Conservation (phyloP, 2,329 filamentous ascomycete species). For the Macrophomina pseudophaseolina region DNA sequence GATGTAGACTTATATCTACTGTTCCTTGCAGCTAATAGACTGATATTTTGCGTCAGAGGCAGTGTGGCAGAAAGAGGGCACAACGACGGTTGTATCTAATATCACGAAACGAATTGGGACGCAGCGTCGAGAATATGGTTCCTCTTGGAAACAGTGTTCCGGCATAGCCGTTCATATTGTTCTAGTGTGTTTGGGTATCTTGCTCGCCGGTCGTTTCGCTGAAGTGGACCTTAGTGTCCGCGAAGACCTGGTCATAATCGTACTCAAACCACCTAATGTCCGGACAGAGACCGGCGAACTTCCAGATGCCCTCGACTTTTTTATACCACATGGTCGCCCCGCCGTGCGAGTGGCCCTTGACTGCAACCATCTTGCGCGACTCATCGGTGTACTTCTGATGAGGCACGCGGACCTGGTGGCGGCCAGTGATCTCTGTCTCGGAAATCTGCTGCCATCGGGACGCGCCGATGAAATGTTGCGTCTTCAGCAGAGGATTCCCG, state of each 20-base stretch:
- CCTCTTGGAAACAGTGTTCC: too few relatives aligned
- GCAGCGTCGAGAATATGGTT: too few relatives aligned
- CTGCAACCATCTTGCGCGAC: constrained; percentile 49
- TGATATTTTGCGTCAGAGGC: too few relatives aligned
- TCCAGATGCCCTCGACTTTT: constrained; percentile 62
- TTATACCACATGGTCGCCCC: constrained; percentile 61
- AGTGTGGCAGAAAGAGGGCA: too few relatives aligned
- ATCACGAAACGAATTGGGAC: too few relatives aligned
- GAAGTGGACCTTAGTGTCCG: constrained; percentile 14
- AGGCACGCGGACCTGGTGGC: constrained; percentile 63
- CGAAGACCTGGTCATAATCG: constrained; percentile 61
- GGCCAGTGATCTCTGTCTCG: constrained; percentile 56
- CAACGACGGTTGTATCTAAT: too few relatives aligned
- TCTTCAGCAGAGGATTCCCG: constrained; percentile 59
- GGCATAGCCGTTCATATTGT: too few relatives aligned
- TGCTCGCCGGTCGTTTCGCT: too few relatives aligned
- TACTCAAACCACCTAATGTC: constrained; percentile 62
- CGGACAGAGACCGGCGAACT: constrained; percentile 61
- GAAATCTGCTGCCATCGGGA: constrained; percentile 57
- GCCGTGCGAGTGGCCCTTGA: constrained; percentile 62
- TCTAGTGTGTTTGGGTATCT: too few relatives aligned
- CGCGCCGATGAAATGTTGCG: constrained; percentile 62
- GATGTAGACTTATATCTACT: too few relatives aligned
- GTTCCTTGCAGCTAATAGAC: too few relatives aligned
- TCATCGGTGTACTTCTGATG: constrained; percentile 62